These are phyloP conservation scores for Echinosophora koreensis DNA, from an alignment of 306 rosid species.

Conservation along the genomic window DNA sequence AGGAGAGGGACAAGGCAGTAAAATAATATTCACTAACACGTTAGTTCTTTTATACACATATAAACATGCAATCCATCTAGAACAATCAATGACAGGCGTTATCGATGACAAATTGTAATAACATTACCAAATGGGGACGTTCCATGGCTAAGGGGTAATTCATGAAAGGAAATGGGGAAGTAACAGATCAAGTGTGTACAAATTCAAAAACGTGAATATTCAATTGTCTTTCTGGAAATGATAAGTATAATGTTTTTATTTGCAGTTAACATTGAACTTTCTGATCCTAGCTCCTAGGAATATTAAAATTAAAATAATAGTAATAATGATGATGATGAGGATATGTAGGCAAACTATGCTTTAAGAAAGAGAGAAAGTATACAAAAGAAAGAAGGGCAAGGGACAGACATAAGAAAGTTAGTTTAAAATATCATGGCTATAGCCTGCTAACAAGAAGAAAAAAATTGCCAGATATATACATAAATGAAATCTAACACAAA, in stretches of 20 bases:
- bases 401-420: neutral
- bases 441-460: neutral
- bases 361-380: neutral
- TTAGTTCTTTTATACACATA: slow-evolving; percentile 6
- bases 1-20: neutral
- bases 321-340: no score
- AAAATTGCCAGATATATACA: neutral
- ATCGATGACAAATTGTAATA: slow-evolving; percentile 7
- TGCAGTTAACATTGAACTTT: slow-evolving; percentile 16
- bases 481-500: slow-evolving; percentile 5
- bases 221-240: slow-evolving; percentile 1
- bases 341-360: neutral
- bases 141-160: slow-evolving; percentile 15
- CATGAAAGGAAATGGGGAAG: slow-evolving; percentile 15
- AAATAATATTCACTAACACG: neutral
- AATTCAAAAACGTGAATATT: neutral
- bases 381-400: neutral
- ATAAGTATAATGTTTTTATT: neutral
- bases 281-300: neutral
- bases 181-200: neutral
- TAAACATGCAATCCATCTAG: slow-evolving; percentile 28
- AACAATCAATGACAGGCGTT: neutral
- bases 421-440: slow-evolving; percentile 13
- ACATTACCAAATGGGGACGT: slow-evolving; percentile 13
- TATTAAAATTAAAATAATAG: neutral